Base-by-base conservation (phyloP, 2,329 filamentous ascomycete genomes). In the Colletotrichum lini region DNA sequence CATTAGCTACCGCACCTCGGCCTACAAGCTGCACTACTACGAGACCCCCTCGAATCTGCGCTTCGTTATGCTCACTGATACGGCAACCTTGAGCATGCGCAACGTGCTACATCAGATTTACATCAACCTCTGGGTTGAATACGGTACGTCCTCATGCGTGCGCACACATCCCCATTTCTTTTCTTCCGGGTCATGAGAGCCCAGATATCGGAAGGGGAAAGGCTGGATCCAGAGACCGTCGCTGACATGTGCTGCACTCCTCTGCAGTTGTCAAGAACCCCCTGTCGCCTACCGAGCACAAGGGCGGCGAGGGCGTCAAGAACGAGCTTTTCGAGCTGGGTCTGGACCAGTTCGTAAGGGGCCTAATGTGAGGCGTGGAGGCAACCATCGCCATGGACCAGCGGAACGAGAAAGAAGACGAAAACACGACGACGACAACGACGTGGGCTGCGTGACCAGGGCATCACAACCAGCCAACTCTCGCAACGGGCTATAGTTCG, bases 11-110 rank as follows among this genome's bases (percentile, higher is more conserved):
- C 93, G 94, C 76, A 99, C 96, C 64, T 93, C 89, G 76, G 93
- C 98, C 83, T 99, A 99, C 88, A 98, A 98, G 84, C 89, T 99
- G 77, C 96, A 99, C 84, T 99, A 97, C 86, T 99, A 98, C 87
- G 96, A 99, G 86, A 98, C 96, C 15, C 95, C 95, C 1, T 96
- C 95, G 63, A 97, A 94, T 81, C 91, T 97, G 82, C 97, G 98
- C 79, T 97, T 98, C 79, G 95, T 98, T 79, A 94, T 99, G 92
- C 87, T 98, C 79, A 98, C 96, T 30, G 96, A 98, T 83, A 94
- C 93, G 47, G 93, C 91, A 75, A 93, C 94, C 69, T 89, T 93
- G 75, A 98, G 95, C 82, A 96, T 99, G 90, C 90, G 95, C 54
- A 94, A 97, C 77, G 96, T 97, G 26, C 84, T 99, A 78, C 95